Evolutionary conservation across 2,329 filamentous ascomycete genomes (phyloP), one percentile per base, ranked within the genome.

Genomic region (Sporothrix brunneoviolacea): DNA sequence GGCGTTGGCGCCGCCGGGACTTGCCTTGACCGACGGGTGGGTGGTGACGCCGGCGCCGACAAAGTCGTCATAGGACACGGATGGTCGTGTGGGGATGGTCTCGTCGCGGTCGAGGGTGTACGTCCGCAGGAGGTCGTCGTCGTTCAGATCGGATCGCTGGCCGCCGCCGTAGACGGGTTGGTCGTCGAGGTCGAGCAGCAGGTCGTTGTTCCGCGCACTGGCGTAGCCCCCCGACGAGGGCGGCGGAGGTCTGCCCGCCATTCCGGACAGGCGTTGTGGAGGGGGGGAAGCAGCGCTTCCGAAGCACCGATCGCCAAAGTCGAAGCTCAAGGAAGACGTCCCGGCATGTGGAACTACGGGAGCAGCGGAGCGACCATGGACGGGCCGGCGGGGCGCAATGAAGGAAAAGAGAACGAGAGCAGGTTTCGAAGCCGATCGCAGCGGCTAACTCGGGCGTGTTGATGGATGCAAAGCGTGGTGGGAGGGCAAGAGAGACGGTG

Each of bases 31-130:
- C 16, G 50, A 52, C 15, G 50, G 65, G 44, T 76, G 73, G 48
- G 74, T 68, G 53, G 75, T 70, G 54, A 73, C 74, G 56, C 73
- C 72, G 44, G 75, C 82, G 57, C 91, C 91, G 55, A 97, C 84
- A 66, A 96, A 97, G 61, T 93, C 86, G 74, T 96, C 91, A 69
- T 96, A 96, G 52, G 90, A 95, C 47, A 91, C 83, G 22, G 91
- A 96, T 47, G 90, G 88, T 58, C 91, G 86, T 51, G 82, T 70
- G 55, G 79, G 78, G 41, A 77, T 72, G 57, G 87, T 80, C 16
- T 51, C 54, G 52, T 52, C 51, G 56, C 81, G 75, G 61, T 87
- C 77, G 63, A 85, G 82, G 62, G 86, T 79, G 70, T 88, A 91
- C 57, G 81, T 81, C 64, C 82, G 79, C 63, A 91, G 72, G 42